Base-by-base conservation (phyloP, 768 basidiomycete genomes). In the Ramaria rubella region DNA sequence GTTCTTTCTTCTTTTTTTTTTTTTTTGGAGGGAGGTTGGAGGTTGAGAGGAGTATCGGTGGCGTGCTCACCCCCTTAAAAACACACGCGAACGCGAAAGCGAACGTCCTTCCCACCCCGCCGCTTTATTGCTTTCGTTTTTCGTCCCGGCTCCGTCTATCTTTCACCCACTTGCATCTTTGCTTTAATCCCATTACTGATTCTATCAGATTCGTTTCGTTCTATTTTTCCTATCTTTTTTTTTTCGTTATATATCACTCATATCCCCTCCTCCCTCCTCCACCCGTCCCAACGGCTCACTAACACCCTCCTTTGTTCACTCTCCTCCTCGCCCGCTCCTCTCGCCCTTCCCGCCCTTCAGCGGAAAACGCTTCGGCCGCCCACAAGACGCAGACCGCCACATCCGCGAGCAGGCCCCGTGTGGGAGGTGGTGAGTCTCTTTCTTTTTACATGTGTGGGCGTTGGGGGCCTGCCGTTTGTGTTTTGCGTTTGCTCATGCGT, bases 311-410 rank as follows among this genome's bases (percentile, higher is more conserved):
- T n/a, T n/a, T n/a, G n/a, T n/a, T n/a, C n/a, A n/a, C n/a, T n/a
- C n/a, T n/a, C n/a, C n/a, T n/a, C n/a, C n/a, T n/a, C n/a, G n/a
- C n/a, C n/a, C n/a, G n/a, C n/a, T n/a, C n/a, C n/a, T n/a, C n/a
- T n/a, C n/a, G n/a, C n/a, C n/a, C 33, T 38, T 8, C 31, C 9
- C 23, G 23, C 23, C 23, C 8, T 5, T 5, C 36, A 55, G 54
- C n/a, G 54, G 54, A 21, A 45, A 48, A 17, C 42, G 29, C 17
- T 55, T 55, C 27, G 54, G 54, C 5, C 2, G 54, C 4, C 54
- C 54, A 1, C 54, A 55, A 31, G 54, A 55, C 27, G 54, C 54
- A 7, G 54, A 55, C 43, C 43, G 54, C 23, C 54, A 55, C 27
- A 29, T 55, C 23, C 43, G 42, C 23, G 54, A 55, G 31, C 54